Evolutionary conservation across 768 basidiomycete species (phyloP).

Genomic region (Tremella yokohamensis): DNA sequence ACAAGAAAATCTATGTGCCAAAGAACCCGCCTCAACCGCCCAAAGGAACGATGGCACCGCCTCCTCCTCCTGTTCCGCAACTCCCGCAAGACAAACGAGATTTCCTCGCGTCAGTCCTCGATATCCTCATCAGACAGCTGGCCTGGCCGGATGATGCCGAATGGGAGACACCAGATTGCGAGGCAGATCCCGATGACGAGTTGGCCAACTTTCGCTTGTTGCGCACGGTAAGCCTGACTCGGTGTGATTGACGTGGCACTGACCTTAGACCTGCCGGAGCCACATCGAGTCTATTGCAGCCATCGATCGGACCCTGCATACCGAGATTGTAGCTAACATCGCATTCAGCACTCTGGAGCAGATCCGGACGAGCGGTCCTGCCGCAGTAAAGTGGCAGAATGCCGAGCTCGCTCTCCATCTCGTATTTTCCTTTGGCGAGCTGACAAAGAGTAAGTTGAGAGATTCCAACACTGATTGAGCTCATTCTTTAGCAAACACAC

Average conservation of each 20-base stretch:
- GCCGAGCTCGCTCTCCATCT: constrained; percentile 91
- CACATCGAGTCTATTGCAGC: constrained; percentile 74
- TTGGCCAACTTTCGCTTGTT: constrained; percentile 74
- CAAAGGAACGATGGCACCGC: constrained; percentile 28
- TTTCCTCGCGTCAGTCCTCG: constrained; percentile 73
- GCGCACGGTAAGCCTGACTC: constrained; percentile 62
- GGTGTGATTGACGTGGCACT: not conserved
- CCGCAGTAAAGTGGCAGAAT: constrained; percentile 77
- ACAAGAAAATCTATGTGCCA: constrained; percentile 62
- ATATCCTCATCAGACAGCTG: constrained; percentile 78
- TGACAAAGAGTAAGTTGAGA: constrained; percentile 65
- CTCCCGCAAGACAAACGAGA: constrained; percentile 59
- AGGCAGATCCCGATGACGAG: constrained; percentile 80
- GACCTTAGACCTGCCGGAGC: constrained; percentile 19
- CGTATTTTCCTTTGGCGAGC: constrained; percentile 88
- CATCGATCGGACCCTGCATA: constrained; percentile 82
- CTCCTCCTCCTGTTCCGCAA: constrained; percentile 48
- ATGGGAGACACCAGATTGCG: constrained; percentile 59
- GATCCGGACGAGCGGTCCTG: constrained; percentile 58
- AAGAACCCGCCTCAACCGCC: constrained; percentile 40
- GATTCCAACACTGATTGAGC: not conserved
- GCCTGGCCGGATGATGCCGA: constrained; percentile 67
- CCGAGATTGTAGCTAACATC: constrained; percentile 67
- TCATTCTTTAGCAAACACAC: constrained; percentile 62
- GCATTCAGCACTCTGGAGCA: constrained; percentile 71